phyloP scores from a whole-genome alignment of 108 stramenopile genomes.

The Discostella stelligeroides region DNA sequence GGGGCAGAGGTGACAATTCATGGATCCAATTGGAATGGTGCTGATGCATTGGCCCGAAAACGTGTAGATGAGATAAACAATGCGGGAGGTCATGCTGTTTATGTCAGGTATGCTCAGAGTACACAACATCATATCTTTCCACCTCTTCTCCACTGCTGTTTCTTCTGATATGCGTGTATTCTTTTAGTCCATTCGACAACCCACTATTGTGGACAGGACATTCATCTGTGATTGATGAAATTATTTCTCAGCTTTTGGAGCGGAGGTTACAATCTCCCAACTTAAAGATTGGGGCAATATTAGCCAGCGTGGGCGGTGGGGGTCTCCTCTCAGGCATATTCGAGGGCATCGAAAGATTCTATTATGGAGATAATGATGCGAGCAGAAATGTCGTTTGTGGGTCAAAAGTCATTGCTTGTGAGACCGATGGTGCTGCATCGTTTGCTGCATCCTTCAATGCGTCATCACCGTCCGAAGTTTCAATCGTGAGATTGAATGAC shows the following conservation, averaged over 20 bases:
- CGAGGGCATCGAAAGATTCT: slow-evolving; percentile 71
- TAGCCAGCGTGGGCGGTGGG: slow-evolving; percentile 90
- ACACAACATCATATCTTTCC: too few species aligned
- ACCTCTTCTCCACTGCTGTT: too few species aligned
- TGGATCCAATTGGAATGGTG: slow-evolving; percentile 91
- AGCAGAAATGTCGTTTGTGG: slow-evolving; percentile 35
- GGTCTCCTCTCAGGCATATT: slow-evolving; percentile 84
- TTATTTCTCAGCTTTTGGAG: slow-evolving; percentile 58
- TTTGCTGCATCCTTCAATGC: slow-evolving; percentile 61
- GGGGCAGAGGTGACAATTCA: slow-evolving; percentile 84
- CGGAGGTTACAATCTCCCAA: neutral
- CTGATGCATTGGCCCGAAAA: slow-evolving; percentile 75
- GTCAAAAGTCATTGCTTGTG: slow-evolving; percentile 76
- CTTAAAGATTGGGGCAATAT: slow-evolving; percentile 62
- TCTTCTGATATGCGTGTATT: too few species aligned
- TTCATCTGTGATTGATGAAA: slow-evolving; percentile 84
- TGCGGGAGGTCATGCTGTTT: slow-evolving; percentile 24
- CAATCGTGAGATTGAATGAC: slow-evolving; percentile 52
- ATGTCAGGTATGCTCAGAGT: slow-evolving; percentile 26
- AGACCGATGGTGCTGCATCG: slow-evolving; percentile 90
- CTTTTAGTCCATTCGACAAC: slow-evolving; percentile 83
- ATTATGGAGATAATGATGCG: slow-evolving; percentile 8
- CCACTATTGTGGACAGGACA: slow-evolving; percentile 91
- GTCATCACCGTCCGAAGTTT: slow-evolving; percentile 10
- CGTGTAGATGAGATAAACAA: slow-evolving; percentile 45